These are phyloP conservation scores for Phytophthora tubulina DNA, from an alignment of 352 stramenopile species.

Conservation along the genomic window DNA sequence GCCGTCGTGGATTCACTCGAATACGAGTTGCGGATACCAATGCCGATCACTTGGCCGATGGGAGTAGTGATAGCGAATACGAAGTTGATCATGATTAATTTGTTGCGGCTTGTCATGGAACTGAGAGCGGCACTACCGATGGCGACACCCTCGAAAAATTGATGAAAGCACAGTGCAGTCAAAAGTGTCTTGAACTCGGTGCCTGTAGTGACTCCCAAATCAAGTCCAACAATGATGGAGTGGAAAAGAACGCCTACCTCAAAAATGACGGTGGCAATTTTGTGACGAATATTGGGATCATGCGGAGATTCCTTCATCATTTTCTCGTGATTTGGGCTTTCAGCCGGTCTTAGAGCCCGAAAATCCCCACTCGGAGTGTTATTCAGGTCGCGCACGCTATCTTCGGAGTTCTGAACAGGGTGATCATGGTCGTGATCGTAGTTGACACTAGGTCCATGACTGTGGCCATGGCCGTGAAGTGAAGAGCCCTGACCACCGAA, in stretches of 20 bases:
- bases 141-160: slow-evolving; percentile 79
- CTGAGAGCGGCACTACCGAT: slow-evolving; percentile 54
- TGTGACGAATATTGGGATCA: slow-evolving; percentile 28
- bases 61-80: slow-evolving; percentile 68
- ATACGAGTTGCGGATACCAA: slow-evolving; percentile 60
- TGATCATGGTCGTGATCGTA: slow-evolving; percentile 18
- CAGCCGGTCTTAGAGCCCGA: background rate
- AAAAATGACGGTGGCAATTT: slow-evolving; percentile 63
- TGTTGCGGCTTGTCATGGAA: slow-evolving; percentile 43
- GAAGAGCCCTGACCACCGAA: slow-evolving; percentile 39
- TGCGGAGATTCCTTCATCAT: background rate
- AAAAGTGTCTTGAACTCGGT: slow-evolving; percentile 68
- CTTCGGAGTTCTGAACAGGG: background rate
- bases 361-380: background rate
- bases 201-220: slow-evolving; percentile 61
- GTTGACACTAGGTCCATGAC: background rate
- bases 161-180: slow-evolving; percentile 69
- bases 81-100: slow-evolving; percentile 53
- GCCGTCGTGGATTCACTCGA: slow-evolving; percentile 51
- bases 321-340: slow-evolving; percentile 5
- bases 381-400: background rate
- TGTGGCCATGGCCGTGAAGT: slow-evolving; percentile 40
- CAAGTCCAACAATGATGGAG: slow-evolving; percentile 73
- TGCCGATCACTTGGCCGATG: slow-evolving; percentile 63
- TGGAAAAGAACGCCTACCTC: slow-evolving; percentile 73